Conservation (phyloP, 768 basidiomycete species). For the Strobilomyces confusus region DNA sequence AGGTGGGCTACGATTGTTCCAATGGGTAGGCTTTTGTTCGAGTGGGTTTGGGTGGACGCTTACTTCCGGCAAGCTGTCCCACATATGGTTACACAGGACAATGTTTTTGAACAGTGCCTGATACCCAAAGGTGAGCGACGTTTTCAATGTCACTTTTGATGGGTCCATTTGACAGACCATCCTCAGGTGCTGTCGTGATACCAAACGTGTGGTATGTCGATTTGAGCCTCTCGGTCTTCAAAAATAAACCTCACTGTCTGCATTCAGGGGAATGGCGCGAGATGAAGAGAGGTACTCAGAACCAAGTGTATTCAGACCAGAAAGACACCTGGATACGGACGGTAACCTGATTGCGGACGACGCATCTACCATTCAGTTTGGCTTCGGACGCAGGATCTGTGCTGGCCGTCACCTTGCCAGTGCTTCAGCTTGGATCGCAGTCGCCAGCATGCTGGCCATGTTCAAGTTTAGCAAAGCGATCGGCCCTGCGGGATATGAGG, state of each 20-base stretch:
- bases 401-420: slow-evolving; percentile 21
- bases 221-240: neutral
- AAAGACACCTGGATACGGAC: slow-evolving; percentile 26
- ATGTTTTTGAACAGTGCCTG: slow-evolving; percentile 40
- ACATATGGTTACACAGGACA: slow-evolving; percentile 33
- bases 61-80: slow-evolving; percentile 21
- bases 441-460: slow-evolving; percentile 15
- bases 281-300: slow-evolving; percentile 25
- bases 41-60: neutral
- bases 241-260: neutral
- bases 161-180: neutral
- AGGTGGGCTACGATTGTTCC: slow-evolving; percentile 24
- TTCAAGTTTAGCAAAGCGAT: slow-evolving; percentile 22
- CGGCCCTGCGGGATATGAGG: slow-evolving; percentile 20
- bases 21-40: slow-evolving; percentile 10
- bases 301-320: slow-evolving; percentile 32
- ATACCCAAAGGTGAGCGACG: slow-evolving; percentile 46
- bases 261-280: slow-evolving; percentile 20
- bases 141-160: neutral
- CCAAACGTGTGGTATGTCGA: slow-evolving; percentile 18
- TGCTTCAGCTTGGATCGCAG: slow-evolving; percentile 19
- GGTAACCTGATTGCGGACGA: slow-evolving; percentile 21
- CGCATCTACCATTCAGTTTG: slow-evolving; percentile 26
- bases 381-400: slow-evolving; percentile 30
- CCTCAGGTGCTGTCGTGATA: slow-evolving; percentile 21